Evolutionary conservation across 257 asterid genomes (phyloP).

Genomic region (Primulina eburnea): DNA sequence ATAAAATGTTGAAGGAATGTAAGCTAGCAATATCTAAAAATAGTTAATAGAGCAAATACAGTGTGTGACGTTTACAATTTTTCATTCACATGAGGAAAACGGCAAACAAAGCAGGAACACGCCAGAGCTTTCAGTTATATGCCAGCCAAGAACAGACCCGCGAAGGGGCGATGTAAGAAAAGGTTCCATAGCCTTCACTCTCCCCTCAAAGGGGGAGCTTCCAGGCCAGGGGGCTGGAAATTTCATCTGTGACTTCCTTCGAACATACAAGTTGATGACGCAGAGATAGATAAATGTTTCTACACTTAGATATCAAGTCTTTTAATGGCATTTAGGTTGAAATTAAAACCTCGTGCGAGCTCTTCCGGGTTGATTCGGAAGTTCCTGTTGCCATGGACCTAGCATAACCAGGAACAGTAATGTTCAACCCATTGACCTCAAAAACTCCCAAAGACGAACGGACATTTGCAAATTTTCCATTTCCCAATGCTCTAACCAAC

Average conservation of each 20-base stretch:
- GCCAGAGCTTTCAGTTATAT: neutral
- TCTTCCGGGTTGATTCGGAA: slow-evolving; percentile 35
- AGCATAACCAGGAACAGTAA: slow-evolving; percentile 26
- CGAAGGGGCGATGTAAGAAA: neutral
- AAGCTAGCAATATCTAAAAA: neutral
- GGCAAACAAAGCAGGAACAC: neutral
- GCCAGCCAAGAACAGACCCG: neutral
- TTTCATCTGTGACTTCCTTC: neutral
- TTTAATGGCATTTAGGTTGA: neutral
- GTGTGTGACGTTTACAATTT: neutral
- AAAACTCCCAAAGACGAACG: slow-evolving; percentile 33
- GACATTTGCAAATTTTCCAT: slow-evolving; percentile 15
- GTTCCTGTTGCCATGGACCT: slow-evolving; percentile 47
- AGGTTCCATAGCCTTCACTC: too few relatives aligned
- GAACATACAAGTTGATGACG: neutral
- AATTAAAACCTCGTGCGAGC: slow-evolving; percentile 42
- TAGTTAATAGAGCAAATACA: neutral
- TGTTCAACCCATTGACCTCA: slow-evolving; percentile 27
- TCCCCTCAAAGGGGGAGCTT: neutral
- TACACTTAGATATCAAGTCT: too few relatives aligned
- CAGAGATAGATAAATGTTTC: neutral
- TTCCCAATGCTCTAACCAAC: slow-evolving; percentile 19
- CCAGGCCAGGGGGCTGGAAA: neutral
- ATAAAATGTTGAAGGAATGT: neutral
- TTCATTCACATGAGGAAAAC: neutral